These are phyloP conservation scores for Zancudomyces culisetae DNA, from an alignment of 371 early-diverging fungal species.

Conservation along the genomic window DNA sequence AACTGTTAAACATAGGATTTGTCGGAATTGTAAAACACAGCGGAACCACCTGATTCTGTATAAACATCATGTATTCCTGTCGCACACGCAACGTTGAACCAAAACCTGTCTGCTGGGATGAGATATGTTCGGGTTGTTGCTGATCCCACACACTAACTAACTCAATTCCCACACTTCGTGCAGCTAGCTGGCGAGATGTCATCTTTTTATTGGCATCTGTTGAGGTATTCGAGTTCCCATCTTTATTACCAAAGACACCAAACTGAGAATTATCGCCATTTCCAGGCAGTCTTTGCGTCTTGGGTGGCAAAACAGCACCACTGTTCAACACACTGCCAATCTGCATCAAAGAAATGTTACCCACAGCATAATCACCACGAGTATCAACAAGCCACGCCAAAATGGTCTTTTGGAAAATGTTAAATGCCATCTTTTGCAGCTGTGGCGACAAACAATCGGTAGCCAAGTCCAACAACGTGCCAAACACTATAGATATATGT, in stretches of 20 bases:
- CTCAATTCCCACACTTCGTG: background rate
- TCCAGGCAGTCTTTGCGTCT: background rate
- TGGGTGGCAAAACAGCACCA: background rate
- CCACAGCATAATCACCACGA: constrained; percentile 15
- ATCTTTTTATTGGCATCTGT: background rate
- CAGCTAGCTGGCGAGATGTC: background rate
- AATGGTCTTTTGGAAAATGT: constrained; percentile 56
- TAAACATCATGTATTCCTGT: constrained; percentile 45
- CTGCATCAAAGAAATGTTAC: constrained; percentile 13
- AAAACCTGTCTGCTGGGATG: background rate
- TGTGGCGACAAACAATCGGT: constrained; percentile 48
- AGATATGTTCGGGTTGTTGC: background rate
- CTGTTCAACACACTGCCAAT: constrained; percentile 9
- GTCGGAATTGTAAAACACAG: constrained; percentile 66
- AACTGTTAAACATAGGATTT: constrained; percentile 46
- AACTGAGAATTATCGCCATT: constrained; percentile 1
- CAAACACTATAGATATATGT: constrained; percentile 50
- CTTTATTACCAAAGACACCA: no score
- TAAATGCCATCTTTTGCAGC: constrained; percentile 66
- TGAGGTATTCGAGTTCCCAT: background rate
- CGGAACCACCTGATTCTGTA: constrained; percentile 56
- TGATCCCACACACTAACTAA: no score
- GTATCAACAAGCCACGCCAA: constrained; percentile 45
- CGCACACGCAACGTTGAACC: constrained; percentile 10
- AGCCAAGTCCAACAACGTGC: constrained; percentile 56